A percentile compares a stretch with the other conserved stretches of the same genome.
Evolutionary conservation across 495 filamentous ascomycete species (phyloP).

Genomic region (Hypoxylon trugodes): DNA sequence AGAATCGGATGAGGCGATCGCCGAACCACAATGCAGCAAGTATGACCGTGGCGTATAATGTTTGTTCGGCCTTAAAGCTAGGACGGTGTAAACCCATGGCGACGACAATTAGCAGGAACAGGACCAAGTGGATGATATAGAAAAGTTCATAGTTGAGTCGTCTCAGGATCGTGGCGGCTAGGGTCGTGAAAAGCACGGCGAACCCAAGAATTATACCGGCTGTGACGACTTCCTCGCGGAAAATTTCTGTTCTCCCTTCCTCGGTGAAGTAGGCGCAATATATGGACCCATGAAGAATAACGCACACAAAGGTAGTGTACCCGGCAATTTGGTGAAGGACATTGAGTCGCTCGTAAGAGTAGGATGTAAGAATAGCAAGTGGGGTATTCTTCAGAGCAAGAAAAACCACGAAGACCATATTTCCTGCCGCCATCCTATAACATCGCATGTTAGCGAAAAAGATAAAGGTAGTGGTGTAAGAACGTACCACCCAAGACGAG

Average conservation of each 20-base stretch:
- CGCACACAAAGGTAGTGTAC: slow-evolving; percentile 58
- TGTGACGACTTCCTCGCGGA: slow-evolving; percentile 52
- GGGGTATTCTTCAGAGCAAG: slow-evolving; percentile 69
- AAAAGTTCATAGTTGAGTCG: slow-evolving; percentile 65
- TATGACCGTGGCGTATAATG: slow-evolving; percentile 55
- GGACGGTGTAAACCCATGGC: slow-evolving; percentile 64
- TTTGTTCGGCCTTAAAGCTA: slow-evolving; percentile 47
- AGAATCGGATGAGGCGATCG: slow-evolving; percentile 61
- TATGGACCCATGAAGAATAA: slow-evolving; percentile 54
- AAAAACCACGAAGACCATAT: slow-evolving; percentile 64
- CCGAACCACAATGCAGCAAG: slow-evolving; percentile 57
- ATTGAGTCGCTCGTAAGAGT: slow-evolving; percentile 69
- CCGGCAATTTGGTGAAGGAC: slow-evolving; percentile 66
- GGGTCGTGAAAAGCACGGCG: slow-evolving; percentile 50
- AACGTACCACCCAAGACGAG: slow-evolving; percentile 62
- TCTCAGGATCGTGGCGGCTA: slow-evolving; percentile 53
- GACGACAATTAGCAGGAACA: slow-evolving; percentile 61
- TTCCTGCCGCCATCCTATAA: slow-evolving; percentile 61
- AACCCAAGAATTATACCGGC: slow-evolving; percentile 60
- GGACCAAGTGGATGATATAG: slow-evolving; percentile 62
- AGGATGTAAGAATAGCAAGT: slow-evolving; percentile 62
- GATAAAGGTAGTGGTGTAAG: background rate
- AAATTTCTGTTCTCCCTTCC: slow-evolving; percentile 31
- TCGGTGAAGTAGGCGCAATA: slow-evolving; percentile 53
- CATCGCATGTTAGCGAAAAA: slow-evolving; percentile 9